Conservation (phyloP, 129 eudicot genomes). For the Flaveria bidentis region DNA sequence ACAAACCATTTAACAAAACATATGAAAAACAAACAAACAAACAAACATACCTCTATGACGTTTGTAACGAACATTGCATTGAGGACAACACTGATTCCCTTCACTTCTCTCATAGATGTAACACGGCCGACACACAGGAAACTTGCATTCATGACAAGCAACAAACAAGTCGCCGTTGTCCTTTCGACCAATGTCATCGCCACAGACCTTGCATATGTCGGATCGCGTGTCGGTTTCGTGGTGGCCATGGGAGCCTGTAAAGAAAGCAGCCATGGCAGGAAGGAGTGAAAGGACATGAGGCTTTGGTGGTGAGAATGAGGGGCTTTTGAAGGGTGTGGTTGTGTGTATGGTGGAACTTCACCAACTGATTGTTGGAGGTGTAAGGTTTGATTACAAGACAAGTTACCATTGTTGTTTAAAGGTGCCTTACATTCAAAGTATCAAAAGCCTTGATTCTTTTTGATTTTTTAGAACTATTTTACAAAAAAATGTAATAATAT, state of each 20-base stretch:
- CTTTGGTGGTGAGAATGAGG: slow-evolving; percentile 21
- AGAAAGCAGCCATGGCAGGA: slow-evolving; percentile 63
- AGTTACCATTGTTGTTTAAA: slow-evolving; percentile 39
- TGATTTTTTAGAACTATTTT: not conserved
- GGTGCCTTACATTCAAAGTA: slow-evolving; percentile 37
- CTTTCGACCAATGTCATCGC: slow-evolving; percentile 67
- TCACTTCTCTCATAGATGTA: slow-evolving; percentile 88
- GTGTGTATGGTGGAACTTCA: slow-evolving; percentile 33
- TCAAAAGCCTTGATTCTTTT: slow-evolving; percentile 16
- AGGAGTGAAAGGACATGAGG: slow-evolving; percentile 23
- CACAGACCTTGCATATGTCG: slow-evolving; percentile 69
- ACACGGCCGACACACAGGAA: slow-evolving; percentile 94
- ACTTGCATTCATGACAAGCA: slow-evolving; percentile 81
- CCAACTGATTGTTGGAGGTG: slow-evolving; percentile 87
- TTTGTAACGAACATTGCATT: slow-evolving; percentile 84
- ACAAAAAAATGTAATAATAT: not conserved
- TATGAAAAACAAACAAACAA: not conserved
- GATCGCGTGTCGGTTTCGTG: slow-evolving; percentile 36
- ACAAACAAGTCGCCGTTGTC: slow-evolving; percentile 72
- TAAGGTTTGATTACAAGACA: slow-evolving; percentile 88
- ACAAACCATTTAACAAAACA: not conserved
- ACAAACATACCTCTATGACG: slow-evolving; percentile 70
- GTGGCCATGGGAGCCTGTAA: slow-evolving; percentile 60
- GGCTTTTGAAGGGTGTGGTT: slow-evolving; percentile 32
- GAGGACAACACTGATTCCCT: slow-evolving; percentile 90